Conservation (phyloP, 352 stramenopile species). For the Phytophthora macrochlamydospora region DNA sequence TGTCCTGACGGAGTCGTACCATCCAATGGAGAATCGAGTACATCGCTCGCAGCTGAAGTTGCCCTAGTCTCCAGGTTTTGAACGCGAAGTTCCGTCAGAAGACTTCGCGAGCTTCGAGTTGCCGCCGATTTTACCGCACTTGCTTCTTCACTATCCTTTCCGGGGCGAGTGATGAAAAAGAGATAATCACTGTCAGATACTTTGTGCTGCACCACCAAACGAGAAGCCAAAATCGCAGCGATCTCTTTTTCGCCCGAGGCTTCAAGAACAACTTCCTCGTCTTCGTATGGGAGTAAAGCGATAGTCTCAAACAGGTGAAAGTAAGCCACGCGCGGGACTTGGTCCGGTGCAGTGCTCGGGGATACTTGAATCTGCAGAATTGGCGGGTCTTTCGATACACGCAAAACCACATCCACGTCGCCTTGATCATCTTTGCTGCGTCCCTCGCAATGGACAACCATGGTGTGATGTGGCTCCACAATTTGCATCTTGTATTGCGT, state of each 20-base stretch:
- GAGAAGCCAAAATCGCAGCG: slow-evolving; percentile 28
- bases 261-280: slow-evolving; percentile 35
- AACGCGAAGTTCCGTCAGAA: slow-evolving; percentile 34
- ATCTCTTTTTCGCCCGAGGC: slow-evolving; percentile 36
- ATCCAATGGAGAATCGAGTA: slow-evolving; percentile 5
- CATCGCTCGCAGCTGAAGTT: slow-evolving; percentile 8
- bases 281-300: slow-evolving; percentile 36
- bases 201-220: slow-evolving; percentile 27
- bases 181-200: slow-evolving; percentile 32
- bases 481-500: slow-evolving; percentile 53
- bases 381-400: slow-evolving; percentile 39
- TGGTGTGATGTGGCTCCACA: slow-evolving; percentile 29
- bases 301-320: slow-evolving; percentile 51
- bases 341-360: slow-evolving; percentile 6
- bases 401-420: slow-evolving; percentile 31
- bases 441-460: slow-evolving; percentile 18
- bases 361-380: slow-evolving; percentile 36
- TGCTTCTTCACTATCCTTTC: slow-evolving; percentile 1
- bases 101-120: slow-evolving; percentile 13
- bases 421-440: background rate
- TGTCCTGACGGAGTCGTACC: slow-evolving; percentile 3
- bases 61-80: slow-evolving; percentile 19
- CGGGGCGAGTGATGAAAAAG: slow-evolving; percentile 26
- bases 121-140: background rate
- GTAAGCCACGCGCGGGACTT: slow-evolving; percentile 30